A percentile compares a stretch with the other conserved stretches of the same genome.
Conservation (phyloP, 2,329 filamentous ascomycete species). For the Trichophyton verrucosum region DNA sequence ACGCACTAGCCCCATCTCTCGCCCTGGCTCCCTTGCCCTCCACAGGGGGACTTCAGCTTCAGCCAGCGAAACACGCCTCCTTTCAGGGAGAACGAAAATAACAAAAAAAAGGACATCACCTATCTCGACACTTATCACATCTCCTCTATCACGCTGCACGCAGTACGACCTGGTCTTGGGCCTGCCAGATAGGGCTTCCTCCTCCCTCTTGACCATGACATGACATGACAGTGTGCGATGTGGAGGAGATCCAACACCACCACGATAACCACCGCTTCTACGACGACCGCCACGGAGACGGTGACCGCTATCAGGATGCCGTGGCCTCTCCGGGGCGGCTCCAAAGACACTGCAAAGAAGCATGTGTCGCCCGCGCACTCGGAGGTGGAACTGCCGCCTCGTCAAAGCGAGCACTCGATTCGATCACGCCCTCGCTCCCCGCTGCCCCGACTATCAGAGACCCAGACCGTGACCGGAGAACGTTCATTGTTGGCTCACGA, state of each 20-base stretch:
- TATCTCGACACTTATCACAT: neutral
- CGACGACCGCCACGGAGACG: neutral
- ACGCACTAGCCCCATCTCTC: constrained; percentile 3
- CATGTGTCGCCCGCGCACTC: neutral
- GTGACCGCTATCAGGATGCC: neutral
- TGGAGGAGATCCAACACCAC: constrained; percentile 4
- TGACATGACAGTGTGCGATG: constrained; percentile 3
- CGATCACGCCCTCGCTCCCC: constrained; percentile 1
- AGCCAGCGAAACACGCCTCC: neutral
- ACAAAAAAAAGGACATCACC: neutral
- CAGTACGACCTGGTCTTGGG: neutral
- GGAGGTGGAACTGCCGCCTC: neutral
- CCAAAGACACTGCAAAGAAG: neutral
- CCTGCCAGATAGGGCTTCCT: neutral
- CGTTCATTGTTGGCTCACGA: neutral
- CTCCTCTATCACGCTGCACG: constrained; percentile 1
- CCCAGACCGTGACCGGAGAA: neutral
- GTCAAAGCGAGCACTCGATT: neutral
- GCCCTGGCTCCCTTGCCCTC: neutral
- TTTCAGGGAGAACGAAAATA: neutral
- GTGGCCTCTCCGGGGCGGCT: neutral
- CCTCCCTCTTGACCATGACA: constrained; percentile 1
- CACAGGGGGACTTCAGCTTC: neutral
- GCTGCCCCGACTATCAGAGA: constrained; percentile 1
- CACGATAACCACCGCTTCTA: neutral